A percentile compares a stretch with the other conserved stretches of the same genome.
These are phyloP conservation scores for Ascocoryne sarcoides DNA, from an alignment of 2,329 filamentous ascomycete species.

Conservation along the genomic window DNA sequence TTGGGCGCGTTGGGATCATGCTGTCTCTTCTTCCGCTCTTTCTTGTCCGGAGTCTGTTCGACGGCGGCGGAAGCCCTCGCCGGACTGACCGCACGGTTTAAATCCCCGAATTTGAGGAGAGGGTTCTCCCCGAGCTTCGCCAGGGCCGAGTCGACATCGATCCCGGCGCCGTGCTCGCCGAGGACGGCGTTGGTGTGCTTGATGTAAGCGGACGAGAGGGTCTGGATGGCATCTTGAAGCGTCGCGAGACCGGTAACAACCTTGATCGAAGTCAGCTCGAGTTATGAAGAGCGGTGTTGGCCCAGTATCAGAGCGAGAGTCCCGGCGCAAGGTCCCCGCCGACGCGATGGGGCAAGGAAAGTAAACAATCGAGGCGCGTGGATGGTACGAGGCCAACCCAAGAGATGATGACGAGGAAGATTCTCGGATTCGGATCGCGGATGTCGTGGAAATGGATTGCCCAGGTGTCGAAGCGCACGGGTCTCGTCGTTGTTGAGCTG, in stretches of 20 bases:
- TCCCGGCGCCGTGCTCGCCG: conserved; percentile 45
- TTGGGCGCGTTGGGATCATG: conserved; percentile 93
- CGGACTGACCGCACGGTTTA: conserved; percentile 30
- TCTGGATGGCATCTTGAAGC: conserved; percentile 70
- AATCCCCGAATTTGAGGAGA: conserved; percentile 26
- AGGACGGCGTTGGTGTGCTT: conserved; percentile 81
- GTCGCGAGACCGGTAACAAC: conserved; percentile 70
- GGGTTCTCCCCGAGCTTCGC: conserved; percentile 37
- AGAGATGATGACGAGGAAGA: conserved; percentile 6
- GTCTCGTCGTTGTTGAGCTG: conserved; percentile 8
- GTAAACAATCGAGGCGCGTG: conserved; percentile 25
- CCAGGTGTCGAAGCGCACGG: conserved; percentile 2
- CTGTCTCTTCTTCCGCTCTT: conserved; percentile 81
- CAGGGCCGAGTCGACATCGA: conserved; percentile 36
- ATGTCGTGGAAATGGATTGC: conserved; percentile 6
- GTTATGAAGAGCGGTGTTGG: no score
- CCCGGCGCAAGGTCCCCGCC: no score
- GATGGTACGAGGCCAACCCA: conserved; percentile 10
- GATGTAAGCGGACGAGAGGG: conserved; percentile 75
- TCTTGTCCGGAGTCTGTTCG: conserved; percentile 57
- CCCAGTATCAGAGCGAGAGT: no score
- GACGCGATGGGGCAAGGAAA: conserved; percentile 11
- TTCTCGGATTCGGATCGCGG: conserved; percentile 18
- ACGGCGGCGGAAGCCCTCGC: conserved; percentile 32
- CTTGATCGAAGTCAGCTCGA: conserved; percentile 36